Conservation (phyloP, 140 eudicot genomes). For the Erigeron philadelphicus region DNA sequence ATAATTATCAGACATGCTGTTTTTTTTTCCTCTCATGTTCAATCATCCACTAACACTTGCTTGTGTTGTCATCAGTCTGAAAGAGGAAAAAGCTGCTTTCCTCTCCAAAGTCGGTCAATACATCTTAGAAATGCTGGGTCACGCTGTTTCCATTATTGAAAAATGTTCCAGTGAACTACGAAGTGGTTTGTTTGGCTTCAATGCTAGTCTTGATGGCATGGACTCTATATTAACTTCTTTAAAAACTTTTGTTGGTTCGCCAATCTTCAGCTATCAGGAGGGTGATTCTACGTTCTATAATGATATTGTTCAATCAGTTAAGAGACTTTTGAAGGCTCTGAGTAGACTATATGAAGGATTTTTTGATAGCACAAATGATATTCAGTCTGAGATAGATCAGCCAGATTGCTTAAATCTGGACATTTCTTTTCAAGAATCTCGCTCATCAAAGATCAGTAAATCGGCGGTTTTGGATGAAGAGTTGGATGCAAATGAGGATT, state of each 20-base stretch:
- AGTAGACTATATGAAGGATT: conserved; percentile 54
- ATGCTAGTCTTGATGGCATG: conserved; percentile 43
- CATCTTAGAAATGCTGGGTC: conserved; percentile 55
- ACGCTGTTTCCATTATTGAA: conserved; percentile 48
- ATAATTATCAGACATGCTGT: background rate
- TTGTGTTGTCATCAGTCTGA: conserved; percentile 36
- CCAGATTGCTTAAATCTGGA: conserved; percentile 36
- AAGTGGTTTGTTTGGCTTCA: conserved; percentile 39
- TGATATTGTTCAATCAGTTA: conserved; percentile 40
- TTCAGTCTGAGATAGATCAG: conserved; percentile 31
- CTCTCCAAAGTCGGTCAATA: conserved; percentile 39
- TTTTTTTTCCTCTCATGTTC: conserved; percentile 17
- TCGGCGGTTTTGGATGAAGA: conserved; percentile 61
- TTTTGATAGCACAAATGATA: conserved; percentile 31
- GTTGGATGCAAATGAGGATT: conserved; percentile 61
- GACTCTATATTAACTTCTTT: conserved; percentile 42
- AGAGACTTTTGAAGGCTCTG: conserved; percentile 57
- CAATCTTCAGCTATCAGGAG: conserved; percentile 39
- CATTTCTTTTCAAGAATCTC: conserved; percentile 32
- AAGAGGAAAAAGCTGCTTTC: conserved; percentile 52
- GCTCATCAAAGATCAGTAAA: conserved; percentile 32
- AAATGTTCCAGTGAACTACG: conserved; percentile 40
- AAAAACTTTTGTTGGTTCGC: conserved; percentile 56
- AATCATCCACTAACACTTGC: conserved; percentile 10
- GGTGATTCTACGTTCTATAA: conserved; percentile 30